Conservation (phyloP, 1,284 basidiomycete genomes). For the Ganoderma leucocontextum region DNA sequence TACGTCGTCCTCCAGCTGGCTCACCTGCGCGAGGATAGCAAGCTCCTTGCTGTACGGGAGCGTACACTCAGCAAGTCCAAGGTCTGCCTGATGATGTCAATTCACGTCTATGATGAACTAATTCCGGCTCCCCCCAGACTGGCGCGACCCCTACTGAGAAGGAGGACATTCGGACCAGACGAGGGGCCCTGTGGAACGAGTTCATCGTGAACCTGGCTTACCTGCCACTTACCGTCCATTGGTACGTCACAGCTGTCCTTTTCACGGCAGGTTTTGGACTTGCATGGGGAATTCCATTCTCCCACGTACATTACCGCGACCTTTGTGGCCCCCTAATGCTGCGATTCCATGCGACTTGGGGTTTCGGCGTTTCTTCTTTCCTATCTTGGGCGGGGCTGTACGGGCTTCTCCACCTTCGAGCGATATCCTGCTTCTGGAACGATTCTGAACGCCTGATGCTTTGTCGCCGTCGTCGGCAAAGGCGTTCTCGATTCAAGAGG, state of each 20-base stretch:
- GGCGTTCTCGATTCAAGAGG: slow-evolving; percentile 11
- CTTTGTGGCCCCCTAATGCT: background rate
- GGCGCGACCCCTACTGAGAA: slow-evolving; percentile 56
- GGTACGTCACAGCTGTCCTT: slow-evolving; percentile 54
- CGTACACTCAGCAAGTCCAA: slow-evolving; percentile 66
- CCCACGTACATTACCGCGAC: background rate
- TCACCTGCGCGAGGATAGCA: slow-evolving; percentile 73
- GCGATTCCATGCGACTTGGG: background rate
- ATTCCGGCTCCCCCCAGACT: slow-evolving; percentile 24
- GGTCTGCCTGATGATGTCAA: slow-evolving; percentile 35
- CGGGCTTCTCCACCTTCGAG: background rate
- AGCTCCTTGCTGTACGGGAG: slow-evolving; percentile 61
- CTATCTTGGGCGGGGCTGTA: slow-evolving; percentile 11
- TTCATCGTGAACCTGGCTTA: slow-evolving; percentile 79
- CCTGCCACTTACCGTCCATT: slow-evolving; percentile 84
- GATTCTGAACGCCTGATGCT: slow-evolving; percentile 4
- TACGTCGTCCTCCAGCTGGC: slow-evolving; percentile 80
- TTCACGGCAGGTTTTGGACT: slow-evolving; percentile 4
- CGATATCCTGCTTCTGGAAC: slow-evolving; percentile 7
- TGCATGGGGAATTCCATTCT: background rate
- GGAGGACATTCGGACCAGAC: slow-evolving; percentile 63
- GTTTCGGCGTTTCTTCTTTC: slow-evolving; percentile 11
- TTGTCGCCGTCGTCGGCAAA: slow-evolving; percentile 7
- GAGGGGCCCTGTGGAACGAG: slow-evolving; percentile 79
- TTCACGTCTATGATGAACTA: background rate